These are phyloP conservation scores for Corylus avellana DNA, from an alignment of 306 rosid species.

Conservation along the genomic window DNA sequence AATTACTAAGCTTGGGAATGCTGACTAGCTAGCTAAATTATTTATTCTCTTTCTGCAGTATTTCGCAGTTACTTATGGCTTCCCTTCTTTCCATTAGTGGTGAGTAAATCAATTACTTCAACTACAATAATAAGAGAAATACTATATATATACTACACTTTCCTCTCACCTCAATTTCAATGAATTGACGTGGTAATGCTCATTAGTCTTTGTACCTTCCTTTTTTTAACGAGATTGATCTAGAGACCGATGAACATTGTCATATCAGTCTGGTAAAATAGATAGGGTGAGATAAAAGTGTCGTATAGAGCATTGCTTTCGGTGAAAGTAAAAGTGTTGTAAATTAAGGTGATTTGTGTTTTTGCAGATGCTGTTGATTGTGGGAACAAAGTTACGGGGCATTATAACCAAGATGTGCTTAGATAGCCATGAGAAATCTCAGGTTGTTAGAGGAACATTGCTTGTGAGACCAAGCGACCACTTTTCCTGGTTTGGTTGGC, in stretches of 20 bases:
- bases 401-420: slow-evolving; percentile 57
- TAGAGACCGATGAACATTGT: too few relatives aligned
- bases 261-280: too few relatives aligned
- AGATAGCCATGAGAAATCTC: slow-evolving; percentile 51
- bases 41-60: slow-evolving; percentile 32
- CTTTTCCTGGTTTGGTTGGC: slow-evolving; percentile 58
- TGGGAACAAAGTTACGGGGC: slow-evolving; percentile 65
- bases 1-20: neutral
- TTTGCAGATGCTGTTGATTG: slow-evolving; percentile 50
- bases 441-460: slow-evolving; percentile 55
- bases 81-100: slow-evolving; percentile 58
- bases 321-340: neutral
- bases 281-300: too few relatives aligned
- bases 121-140: too few relatives aligned
- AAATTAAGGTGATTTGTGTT: neutral
- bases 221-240: too few relatives aligned
- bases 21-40: too few relatives aligned
- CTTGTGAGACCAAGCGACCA: slow-evolving; percentile 56
- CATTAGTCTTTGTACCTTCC: too few relatives aligned
- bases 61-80: slow-evolving; percentile 52
- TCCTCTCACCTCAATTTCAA: too few relatives aligned
- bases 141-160: too few relatives aligned
- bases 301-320: too few relatives aligned
- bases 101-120: slow-evolving; percentile 29
- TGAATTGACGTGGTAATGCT: too few relatives aligned